Evolutionary conservation across 2,329 filamentous ascomycete genomes (phyloP).

Genomic region (Venturia pyrina): DNA sequence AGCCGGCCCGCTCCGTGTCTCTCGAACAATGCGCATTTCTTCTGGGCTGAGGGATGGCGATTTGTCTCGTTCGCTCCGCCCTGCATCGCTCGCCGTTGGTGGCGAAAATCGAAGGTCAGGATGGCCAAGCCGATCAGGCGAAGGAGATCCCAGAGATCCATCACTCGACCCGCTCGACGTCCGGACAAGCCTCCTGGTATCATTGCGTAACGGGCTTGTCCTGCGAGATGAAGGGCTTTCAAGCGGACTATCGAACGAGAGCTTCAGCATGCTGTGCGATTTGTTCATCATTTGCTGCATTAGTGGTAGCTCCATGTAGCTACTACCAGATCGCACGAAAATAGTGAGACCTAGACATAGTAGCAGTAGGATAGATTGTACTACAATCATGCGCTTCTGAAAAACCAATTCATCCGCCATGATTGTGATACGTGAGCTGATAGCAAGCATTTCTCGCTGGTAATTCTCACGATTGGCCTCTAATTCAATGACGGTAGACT

Average conservation of each 20-base stretch:
- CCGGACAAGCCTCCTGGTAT: conserved; percentile 5
- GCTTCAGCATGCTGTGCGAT: conserved; percentile 22
- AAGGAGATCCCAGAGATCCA: conserved; percentile 2
- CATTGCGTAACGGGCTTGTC: conserved; percentile 1
- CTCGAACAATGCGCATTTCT: conserved; percentile 23
- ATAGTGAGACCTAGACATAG: conserved; percentile 81
- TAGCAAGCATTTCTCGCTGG: conserved; percentile 70
- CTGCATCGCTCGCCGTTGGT: conserved; percentile 6
- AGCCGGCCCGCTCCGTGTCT: conserved; percentile 34
- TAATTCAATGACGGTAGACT: conserved; percentile 84
- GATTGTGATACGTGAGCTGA: conserved; percentile 70
- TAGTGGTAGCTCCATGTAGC: conserved; percentile 32
- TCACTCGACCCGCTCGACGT: conserved; percentile 1
- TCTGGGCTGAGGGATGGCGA: conserved; percentile 16
- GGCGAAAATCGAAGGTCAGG: conserved; percentile 9
- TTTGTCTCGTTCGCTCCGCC: background rate
- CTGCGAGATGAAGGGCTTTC: conserved; percentile 23
- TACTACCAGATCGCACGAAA: conserved; percentile 43
- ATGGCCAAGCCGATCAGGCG: background rate
- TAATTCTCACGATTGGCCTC: conserved; percentile 81
- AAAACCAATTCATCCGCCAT: conserved; percentile 84
- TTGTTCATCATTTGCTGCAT: conserved; percentile 34
- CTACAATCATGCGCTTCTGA: conserved; percentile 83
- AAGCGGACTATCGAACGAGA: conserved; percentile 25
- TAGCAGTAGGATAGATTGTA: conserved; percentile 79